These are phyloP conservation scores for Astragalus glycyphyllos DNA, from an alignment of 306 rosid species.

Conservation along the genomic window DNA sequence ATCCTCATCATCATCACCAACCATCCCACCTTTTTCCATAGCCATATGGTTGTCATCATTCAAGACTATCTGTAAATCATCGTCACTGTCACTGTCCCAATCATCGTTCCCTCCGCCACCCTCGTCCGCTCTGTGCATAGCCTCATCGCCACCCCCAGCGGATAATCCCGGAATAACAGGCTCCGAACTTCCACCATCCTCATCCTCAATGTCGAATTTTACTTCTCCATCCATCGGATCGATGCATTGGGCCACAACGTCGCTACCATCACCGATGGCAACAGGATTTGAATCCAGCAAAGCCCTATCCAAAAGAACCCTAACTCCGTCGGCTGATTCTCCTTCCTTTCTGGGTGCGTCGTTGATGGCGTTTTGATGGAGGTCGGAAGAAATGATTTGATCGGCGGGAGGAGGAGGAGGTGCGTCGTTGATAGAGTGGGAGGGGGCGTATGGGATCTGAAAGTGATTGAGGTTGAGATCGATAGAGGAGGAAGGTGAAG, in stretches of 20 bases:
- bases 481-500: slow-evolving; percentile 51
- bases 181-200: slow-evolving; percentile 50
- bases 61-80: slow-evolving; percentile 94
- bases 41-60: slow-evolving; percentile 76
- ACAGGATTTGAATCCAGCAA: slow-evolving; percentile 44
- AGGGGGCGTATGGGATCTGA: slow-evolving; percentile 48
- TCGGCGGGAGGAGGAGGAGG: slow-evolving; percentile 37
- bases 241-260: slow-evolving; percentile 28
- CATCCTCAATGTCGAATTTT: slow-evolving; percentile 90
- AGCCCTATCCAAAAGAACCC: slow-evolving; percentile 35
- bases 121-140: slow-evolving; percentile 40
- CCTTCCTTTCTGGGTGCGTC: background rate
- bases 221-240: slow-evolving; percentile 74
- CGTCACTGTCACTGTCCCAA: slow-evolving; percentile 97
- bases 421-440: slow-evolving; percentile 46
- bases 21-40: slow-evolving; percentile 77
- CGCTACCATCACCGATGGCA: background rate
- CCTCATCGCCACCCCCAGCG: slow-evolving; percentile 23
- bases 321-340: slow-evolving; percentile 20
- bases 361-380: slow-evolving; percentile 7
- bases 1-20: slow-evolving; percentile 59
- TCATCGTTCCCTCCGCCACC: slow-evolving; percentile 59
- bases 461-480: slow-evolving; percentile 56
- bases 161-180: slow-evolving; percentile 81
- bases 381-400: slow-evolving; percentile 48